A percentile compares a stretch with the other conserved stretches of the same genome.
These are phyloP conservation scores for Dispira simplex DNA, from an alignment of 192 early-diverging fungal species.

Conservation along the genomic window DNA sequence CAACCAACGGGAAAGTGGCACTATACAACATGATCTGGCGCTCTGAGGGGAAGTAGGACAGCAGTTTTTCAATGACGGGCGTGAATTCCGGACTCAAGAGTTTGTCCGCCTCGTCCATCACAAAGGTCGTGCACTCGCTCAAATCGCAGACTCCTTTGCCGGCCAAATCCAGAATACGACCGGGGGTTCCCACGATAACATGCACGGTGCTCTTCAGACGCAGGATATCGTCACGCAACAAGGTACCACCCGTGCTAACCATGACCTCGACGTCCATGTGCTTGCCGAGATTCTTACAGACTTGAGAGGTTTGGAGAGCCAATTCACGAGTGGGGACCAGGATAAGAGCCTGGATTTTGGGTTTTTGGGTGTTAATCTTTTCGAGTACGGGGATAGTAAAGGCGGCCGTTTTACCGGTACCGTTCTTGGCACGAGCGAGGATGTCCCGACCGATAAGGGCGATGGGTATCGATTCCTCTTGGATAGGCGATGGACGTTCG, in stretches of 20 bases:
- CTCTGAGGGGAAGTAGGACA: conserved; percentile 71
- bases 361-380: conserved; percentile 75
- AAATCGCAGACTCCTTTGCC: conserved; percentile 90
- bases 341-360: conserved; percentile 82
- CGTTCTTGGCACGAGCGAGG: conserved; percentile 92
- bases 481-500: conserved; percentile 93
- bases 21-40: conserved; percentile 95
- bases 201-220: conserved; percentile 87
- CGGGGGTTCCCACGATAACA: conserved; percentile 93
- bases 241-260: conserved; percentile 98
- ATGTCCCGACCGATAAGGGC: conserved; percentile 91
- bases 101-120: conserved; percentile 99
- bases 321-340: conserved; percentile 95
- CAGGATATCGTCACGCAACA: conserved; percentile 96
- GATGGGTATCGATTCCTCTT: conserved; percentile 98
- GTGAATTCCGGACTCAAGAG: conserved; percentile 97
- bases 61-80: conserved; percentile 93
- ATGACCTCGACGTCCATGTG: conserved; percentile 94
- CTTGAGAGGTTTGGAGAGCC: conserved; percentile 98
- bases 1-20: conserved; percentile 96
- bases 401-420: conserved; percentile 90
- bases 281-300: conserved; percentile 94
- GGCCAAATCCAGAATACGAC: conserved; percentile 92
- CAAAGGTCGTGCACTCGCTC: conserved; percentile 73
- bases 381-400: conserved; percentile 95